Evolutionary conservation across 2,329 filamentous ascomycete genomes (phyloP), one percentile per base, ranked within the genome.

Genomic region (Ceratocystiopsis minuta): DNA sequence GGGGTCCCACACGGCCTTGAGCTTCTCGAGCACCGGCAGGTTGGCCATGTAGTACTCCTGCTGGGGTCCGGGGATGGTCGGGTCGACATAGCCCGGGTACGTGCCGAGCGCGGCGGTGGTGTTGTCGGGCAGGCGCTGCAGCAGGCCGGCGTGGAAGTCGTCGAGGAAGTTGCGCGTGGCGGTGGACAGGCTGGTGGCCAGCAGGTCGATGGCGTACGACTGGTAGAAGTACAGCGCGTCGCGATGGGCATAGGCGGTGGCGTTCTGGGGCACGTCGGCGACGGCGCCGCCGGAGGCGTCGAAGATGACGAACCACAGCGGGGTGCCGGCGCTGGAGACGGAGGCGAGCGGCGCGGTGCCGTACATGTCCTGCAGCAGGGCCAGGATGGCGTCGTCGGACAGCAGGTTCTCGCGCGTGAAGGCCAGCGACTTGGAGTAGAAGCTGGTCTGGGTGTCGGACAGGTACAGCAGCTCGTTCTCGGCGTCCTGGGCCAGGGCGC

Each of bases 11-110:
- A 52, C 57, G 6, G 55, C 49, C 57, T 78, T 78, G 37, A 77
- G 59, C 39, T 54, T 41, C 40, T 63, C 57, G 39, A 78, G 56
- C 10, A 46, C 49, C 0, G 59, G 54, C 34, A 75, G 54, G 46
- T 75, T 73, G 1, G 59, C 49, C 0, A 66, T 66, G 70, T 71
- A 78, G 51, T 77, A 77, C 10, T 63, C 60, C 41, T 57, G 48
- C 49, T 72, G 68, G 10, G 63, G 6, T 3, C 35, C 16, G n/a
- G 53, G 44, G 32, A 77, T 51, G 5, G 54, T 54, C 2, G 64
- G 64, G 51, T 79, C 74, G 3, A 80, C 67, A 48, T 79, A 80
- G 2, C 75, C 75, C 0, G 75, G 66, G 53, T 80, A 80, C 12
- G 71, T 68, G 12, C 67, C 68, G 37, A 63, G 55, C 0, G 39